These are phyloP conservation scores for Hibiscus syriacus DNA, from an alignment of 345 rosid genomes.

Conservation along the genomic window DNA sequence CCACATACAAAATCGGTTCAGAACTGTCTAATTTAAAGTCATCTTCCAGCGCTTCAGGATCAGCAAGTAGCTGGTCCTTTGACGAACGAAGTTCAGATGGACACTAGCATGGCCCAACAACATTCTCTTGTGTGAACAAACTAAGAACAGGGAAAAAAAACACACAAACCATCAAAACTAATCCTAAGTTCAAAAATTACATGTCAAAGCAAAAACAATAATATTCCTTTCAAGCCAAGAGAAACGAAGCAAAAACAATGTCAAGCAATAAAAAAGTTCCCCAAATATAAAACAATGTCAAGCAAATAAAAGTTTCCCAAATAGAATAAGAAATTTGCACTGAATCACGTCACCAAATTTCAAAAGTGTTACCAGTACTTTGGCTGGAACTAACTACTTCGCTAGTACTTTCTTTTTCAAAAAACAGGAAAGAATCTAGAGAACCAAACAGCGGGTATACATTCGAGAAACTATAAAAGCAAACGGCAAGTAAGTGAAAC, in stretches of 20 bases:
- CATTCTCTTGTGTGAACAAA: conserved; percentile 26
- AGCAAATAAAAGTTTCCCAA: too few relatives aligned
- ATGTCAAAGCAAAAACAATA: neutral
- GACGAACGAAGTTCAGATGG: conserved; percentile 40
- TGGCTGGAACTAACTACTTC: neutral
- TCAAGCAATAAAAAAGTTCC: neutral
- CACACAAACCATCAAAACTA: neutral
- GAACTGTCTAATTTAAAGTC: conserved; percentile 26
- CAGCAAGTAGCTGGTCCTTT: conserved; percentile 27
- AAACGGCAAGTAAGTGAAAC: neutral
- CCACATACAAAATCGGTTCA: conserved; percentile 39
- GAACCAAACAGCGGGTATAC: neutral
- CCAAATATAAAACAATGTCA: too few relatives aligned
- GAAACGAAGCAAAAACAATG: neutral
- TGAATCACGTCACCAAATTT: neutral
- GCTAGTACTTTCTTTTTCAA: too few relatives aligned
- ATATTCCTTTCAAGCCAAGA: neutral
- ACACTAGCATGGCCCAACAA: conserved; percentile 43
- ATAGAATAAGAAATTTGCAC: neutral
- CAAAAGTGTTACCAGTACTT: neutral
- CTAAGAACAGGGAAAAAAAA: conserved; percentile 4
- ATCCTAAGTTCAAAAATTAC: neutral
- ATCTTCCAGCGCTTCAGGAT: conserved; percentile 35
- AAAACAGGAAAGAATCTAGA: neutral
- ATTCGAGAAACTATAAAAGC: neutral